Conservation (phyloP, 2,329 filamentous ascomycete genomes). For the Orbilia brochopaga region DNA sequence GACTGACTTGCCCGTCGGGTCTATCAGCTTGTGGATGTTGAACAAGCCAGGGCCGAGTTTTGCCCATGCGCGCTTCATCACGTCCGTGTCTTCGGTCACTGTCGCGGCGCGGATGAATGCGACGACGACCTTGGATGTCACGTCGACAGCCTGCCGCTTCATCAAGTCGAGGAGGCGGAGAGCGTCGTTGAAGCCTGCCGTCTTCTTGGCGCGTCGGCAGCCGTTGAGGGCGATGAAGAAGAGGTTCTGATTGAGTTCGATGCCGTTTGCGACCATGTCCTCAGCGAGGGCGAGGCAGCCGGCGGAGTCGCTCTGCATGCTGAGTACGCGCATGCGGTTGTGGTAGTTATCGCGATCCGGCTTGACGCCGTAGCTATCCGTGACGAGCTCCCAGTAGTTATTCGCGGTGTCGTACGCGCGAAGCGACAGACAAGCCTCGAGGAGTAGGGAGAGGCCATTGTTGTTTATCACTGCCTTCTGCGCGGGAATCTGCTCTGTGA, state of each 20-base stretch:
- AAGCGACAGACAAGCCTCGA: slow-evolving; percentile 69
- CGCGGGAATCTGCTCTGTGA: slow-evolving; percentile 58
- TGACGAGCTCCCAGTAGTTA: slow-evolving; percentile 79
- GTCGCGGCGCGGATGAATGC: slow-evolving; percentile 42
- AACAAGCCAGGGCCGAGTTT: slow-evolving; percentile 30
- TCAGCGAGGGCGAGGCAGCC: slow-evolving; percentile 33
- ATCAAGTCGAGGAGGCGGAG: slow-evolving; percentile 29
- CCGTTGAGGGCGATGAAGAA: slow-evolving; percentile 54
- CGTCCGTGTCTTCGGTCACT: slow-evolving; percentile 35
- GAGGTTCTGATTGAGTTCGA: slow-evolving; percentile 43
- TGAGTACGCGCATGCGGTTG: slow-evolving; percentile 65
- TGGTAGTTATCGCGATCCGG: slow-evolving; percentile 77
- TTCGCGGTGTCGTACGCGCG: slow-evolving; percentile 69
- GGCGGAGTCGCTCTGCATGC: slow-evolving; percentile 30
- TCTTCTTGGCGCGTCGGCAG: slow-evolving; percentile 45
- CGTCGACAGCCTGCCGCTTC: slow-evolving; percentile 22
- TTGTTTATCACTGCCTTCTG: slow-evolving; percentile 62
- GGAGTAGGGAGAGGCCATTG: slow-evolving; percentile 70
- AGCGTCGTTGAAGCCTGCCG: slow-evolving; percentile 29
- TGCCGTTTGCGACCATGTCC: slow-evolving; percentile 26
- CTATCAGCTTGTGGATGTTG: slow-evolving; percentile 43
- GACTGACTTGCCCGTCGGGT: slow-evolving; percentile 32
- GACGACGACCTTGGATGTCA: slow-evolving; percentile 36
- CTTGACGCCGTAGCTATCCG: slow-evolving; percentile 66
- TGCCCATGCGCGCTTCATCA: slow-evolving; percentile 36